Evolutionary conservation across 495 filamentous ascomycete species (phyloP), one percentile per base, ranked within the genome.

Genomic region (Lepraria neglecta): DNA sequence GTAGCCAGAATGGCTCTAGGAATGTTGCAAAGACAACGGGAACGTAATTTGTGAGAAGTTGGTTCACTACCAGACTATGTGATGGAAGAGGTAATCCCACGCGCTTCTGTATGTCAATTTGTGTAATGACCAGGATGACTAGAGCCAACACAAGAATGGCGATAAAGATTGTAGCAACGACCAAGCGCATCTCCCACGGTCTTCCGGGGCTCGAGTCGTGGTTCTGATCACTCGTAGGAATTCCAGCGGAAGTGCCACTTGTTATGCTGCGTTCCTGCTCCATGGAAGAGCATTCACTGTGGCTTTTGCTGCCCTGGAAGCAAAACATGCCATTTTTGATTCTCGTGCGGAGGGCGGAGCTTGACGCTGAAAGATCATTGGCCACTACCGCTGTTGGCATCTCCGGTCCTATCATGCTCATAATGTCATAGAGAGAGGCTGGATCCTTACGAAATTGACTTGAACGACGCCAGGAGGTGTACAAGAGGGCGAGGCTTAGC

Each of bases 1-100:
- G 57, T 3, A 78, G 65, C 71, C 77, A 77, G 6, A 75, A 68
- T 0, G 80, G 74, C 52, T 83, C 80, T 0, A 77, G 64, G 0
- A 75, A 52, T 0, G 79, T 79, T 0, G 75, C 74, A 33, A 79
- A 64, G 6, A 65, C 60, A 0, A 76, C 80, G 2, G 79, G 78
- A 1, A 77, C 50, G 51, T 77, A 78, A 38, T 75, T 77, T n/a
- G 74, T 68, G 1, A 78, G 30, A 6, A 81, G 19, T 24, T 77
- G 74, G 5, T 69, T 45, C 1, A 77, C 60, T 19, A 77, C 48
- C 14, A 67, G 52, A 44, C 70, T 75, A 0, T 58, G 40, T 6
- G 74, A 74, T 9, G 78, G 74, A 1, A 71, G 63, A 4, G 70
- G 60, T 1, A 80, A 60, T 3, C 78, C 60, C 4, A 58, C 9